These are phyloP conservation scores for Aspergillus pseudotamarii DNA, from an alignment of 2,329 filamentous ascomycete species.

Conservation along the genomic window DNA sequence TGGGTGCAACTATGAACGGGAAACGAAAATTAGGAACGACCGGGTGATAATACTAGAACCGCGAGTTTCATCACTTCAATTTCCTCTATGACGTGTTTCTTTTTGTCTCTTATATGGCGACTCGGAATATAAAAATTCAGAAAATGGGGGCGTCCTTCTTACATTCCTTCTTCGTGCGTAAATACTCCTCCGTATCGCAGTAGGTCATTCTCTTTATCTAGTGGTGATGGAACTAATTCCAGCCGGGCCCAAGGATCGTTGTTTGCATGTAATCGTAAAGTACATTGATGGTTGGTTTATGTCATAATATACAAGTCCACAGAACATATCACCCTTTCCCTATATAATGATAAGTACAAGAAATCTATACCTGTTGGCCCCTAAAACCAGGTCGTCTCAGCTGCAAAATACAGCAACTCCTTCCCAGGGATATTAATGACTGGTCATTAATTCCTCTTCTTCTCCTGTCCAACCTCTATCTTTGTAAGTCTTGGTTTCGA, in stretches of 20 bases:
- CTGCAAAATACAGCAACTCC: not conserved
- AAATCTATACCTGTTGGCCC: not conserved
- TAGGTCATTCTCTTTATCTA: not conserved
- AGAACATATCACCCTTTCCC: not conserved
- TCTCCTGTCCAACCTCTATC: not conserved
- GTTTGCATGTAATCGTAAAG: not conserved
- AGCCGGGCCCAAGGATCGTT: not conserved
- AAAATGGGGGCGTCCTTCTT: conserved; percentile 1
- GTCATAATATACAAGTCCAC: not conserved
- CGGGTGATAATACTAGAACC: conserved; percentile 7
- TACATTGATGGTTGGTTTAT: not conserved
- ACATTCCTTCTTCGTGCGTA: not conserved
- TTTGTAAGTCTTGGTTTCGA: not conserved
- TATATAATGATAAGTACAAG: not conserved
- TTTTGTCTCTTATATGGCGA: conserved; percentile 17
- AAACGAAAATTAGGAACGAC: conserved; percentile 11
- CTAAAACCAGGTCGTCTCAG: not conserved
- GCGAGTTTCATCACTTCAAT: conserved; percentile 9
- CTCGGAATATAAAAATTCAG: conserved; percentile 17
- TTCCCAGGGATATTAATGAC: not conserved
- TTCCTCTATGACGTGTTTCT: conserved; percentile 15
- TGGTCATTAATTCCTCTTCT: not conserved
- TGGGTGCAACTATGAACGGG: conserved; percentile 12
- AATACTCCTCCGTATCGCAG: not conserved
- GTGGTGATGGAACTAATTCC: not conserved